A percentile compares a stretch with the other conserved stretches of the same genome.
Evolutionary conservation across 176 grass and related monocot species (phyloP).

Genomic region (Oryza meyeriana): DNA sequence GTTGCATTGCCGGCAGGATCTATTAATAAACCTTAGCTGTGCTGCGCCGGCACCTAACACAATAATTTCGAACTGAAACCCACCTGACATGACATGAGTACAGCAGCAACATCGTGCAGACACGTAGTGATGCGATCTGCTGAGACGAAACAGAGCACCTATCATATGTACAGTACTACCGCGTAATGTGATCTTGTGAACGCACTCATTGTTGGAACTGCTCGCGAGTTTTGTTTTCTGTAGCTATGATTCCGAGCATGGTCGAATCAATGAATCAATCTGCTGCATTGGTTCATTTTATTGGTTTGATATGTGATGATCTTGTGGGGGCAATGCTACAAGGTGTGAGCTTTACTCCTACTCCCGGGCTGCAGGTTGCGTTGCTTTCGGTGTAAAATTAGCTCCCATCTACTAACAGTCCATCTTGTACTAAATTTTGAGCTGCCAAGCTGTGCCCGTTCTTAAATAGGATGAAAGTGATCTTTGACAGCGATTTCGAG

Average conservation of each 20-base stretch:
- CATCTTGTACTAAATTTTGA: slow-evolving; percentile 1
- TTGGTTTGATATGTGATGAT: neutral
- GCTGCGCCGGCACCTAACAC: neutral
- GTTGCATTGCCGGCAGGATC: neutral
- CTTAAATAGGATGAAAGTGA: neutral
- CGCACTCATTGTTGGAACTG: neutral
- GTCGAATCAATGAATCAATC: neutral
- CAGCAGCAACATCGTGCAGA: neutral
- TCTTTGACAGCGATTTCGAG: slow-evolving; percentile 27
- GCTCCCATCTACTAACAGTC: neutral
- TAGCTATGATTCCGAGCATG: neutral
- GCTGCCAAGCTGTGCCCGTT: neutral
- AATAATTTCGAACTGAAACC: slow-evolving; percentile 38
- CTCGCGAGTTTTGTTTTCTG: neutral
- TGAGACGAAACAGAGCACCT: neutral
- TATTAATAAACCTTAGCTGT: neutral
- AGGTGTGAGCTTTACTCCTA: slow-evolving; percentile 27
- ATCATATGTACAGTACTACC: neutral
- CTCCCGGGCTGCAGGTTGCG: neutral
- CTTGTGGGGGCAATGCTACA: neutral
- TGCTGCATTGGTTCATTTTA: neutral
- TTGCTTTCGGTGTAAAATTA: slow-evolving; percentile 19
- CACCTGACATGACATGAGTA: slow-evolving; percentile 25
- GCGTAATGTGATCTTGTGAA: neutral
- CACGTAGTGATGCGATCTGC: neutral